A percentile compares a stretch with the other conserved stretches of the same genome.
These are phyloP conservation scores for Eutypella sp. DNA, from an alignment of 2,329 filamentous ascomycete genomes.

Conservation along the genomic window DNA sequence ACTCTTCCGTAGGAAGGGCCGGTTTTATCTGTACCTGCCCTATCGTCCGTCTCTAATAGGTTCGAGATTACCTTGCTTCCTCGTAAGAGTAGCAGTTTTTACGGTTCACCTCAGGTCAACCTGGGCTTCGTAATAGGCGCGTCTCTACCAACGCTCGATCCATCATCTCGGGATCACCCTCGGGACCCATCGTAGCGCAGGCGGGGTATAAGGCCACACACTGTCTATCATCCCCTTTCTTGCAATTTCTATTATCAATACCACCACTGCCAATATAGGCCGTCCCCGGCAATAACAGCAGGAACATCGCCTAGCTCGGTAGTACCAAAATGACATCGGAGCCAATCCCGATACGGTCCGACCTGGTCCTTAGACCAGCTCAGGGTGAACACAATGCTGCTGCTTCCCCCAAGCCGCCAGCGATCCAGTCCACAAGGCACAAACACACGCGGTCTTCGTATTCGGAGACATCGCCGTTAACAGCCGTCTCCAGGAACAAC, in stretches of 20 bases:
- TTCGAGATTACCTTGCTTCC: not conserved
- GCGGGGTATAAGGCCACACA: not conserved
- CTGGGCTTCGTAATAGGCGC: not conserved
- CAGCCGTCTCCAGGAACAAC: conserved; percentile 49
- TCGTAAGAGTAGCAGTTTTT: not conserved
- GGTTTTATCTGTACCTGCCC: not conserved
- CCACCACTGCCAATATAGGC: not conserved
- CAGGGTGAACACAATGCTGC: conserved; percentile 20
- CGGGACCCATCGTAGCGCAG: not conserved
- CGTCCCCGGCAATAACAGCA: not conserved
- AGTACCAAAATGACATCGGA: conserved; percentile 23
- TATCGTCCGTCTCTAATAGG: not conserved
- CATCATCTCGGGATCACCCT: no score
- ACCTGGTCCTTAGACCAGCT: conserved; percentile 25
- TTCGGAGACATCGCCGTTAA: conserved; percentile 53
- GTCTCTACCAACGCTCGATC: not conserved
- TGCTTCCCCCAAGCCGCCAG: conserved; percentile 20
- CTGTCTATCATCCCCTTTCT: conserved; percentile 4
- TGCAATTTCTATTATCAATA: not conserved
- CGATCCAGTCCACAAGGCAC: conserved; percentile 36
- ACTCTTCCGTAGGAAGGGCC: not conserved
- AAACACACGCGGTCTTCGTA: conserved; percentile 60
- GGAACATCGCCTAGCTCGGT: not conserved
- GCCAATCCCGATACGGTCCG: conserved; percentile 29
- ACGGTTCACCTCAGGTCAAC: not conserved